phyloP scores from a whole-genome alignment of 1,139 yeast genomes.

The Lodderomyces orthopsilosis region DNA sequence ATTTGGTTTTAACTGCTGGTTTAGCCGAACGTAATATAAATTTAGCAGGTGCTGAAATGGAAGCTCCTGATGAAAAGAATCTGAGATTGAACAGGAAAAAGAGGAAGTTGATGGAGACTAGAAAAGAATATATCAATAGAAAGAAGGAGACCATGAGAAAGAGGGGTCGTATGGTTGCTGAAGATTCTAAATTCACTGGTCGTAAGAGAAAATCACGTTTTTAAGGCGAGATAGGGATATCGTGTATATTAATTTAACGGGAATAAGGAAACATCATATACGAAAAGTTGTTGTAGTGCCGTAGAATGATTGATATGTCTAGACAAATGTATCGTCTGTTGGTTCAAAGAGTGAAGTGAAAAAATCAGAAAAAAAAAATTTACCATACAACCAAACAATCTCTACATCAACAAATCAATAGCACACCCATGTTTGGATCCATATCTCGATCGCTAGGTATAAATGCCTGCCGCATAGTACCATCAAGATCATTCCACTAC shows the following conservation, averaged over 20 bases:
- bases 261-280: background rate
- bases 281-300: background rate
- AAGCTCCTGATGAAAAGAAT: slow-evolving; percentile 45
- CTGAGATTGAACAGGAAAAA: slow-evolving; percentile 39
- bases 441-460: slow-evolving; percentile 14
- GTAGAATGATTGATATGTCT: no score
- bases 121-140: slow-evolving; percentile 78
- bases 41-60: slow-evolving; percentile 79
- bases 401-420: background rate
- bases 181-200: slow-evolving; percentile 89
- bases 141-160: slow-evolving; percentile 93
- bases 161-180: slow-evolving; percentile 86
- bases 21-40: slow-evolving; percentile 66
- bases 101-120: slow-evolving; percentile 63
- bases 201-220: slow-evolving; percentile 88
- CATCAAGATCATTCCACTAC: slow-evolving; percentile 22
- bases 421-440: slow-evolving; percentile 18
- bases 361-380: slow-evolving; percentile 8
- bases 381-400: background rate
- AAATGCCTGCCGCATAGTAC: slow-evolving; percentile 9
- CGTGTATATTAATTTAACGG: background rate
- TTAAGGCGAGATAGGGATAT: slow-evolving; percentile 23
- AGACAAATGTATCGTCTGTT: no score
- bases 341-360: no score
- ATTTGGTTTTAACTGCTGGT: slow-evolving; percentile 88